Conservation (phyloP, 78 protist genomes). For the Speleostelium caveatum region DNA sequence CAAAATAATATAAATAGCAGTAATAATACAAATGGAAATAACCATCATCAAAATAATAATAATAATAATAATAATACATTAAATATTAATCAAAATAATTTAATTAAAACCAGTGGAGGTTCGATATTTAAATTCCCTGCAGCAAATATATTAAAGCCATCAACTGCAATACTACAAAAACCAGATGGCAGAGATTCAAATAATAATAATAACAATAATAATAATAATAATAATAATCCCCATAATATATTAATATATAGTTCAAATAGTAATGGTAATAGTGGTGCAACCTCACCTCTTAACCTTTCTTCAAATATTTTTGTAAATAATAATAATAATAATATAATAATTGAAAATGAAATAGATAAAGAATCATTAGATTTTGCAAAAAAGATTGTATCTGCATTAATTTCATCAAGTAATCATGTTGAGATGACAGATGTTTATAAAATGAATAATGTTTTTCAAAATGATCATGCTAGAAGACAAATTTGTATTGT, state of each 20-base stretch:
- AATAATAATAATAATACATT: neutral
- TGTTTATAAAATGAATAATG: conserved; percentile 57
- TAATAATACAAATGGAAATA: too few relatives aligned
- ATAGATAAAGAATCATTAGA: conserved; percentile 54
- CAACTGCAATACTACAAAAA: neutral
- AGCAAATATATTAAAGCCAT: conserved; percentile 6
- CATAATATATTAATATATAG: too few relatives aligned
- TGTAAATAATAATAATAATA: neutral
- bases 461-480: conserved; percentile 29
- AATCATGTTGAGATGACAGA: conserved; percentile 77
- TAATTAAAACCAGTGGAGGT: neutral
- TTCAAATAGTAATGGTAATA: conserved; percentile 1
- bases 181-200: too few relatives aligned
- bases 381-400: conserved; percentile 68
- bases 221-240: conserved; percentile 30
- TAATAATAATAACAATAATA: neutral
- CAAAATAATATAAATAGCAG: neutral
- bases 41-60: neutral
- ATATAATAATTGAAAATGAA: neutral
- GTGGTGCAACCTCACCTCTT: neutral
- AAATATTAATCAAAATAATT: neutral
- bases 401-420: conserved; percentile 64
- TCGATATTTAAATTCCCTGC: neutral
- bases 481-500: conserved; percentile 57
- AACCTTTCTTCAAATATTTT: neutral